phyloP scores from a whole-genome alignment of 2,329 filamentous ascomycete species.

The Tetracladium maxilliforme region DNA sequence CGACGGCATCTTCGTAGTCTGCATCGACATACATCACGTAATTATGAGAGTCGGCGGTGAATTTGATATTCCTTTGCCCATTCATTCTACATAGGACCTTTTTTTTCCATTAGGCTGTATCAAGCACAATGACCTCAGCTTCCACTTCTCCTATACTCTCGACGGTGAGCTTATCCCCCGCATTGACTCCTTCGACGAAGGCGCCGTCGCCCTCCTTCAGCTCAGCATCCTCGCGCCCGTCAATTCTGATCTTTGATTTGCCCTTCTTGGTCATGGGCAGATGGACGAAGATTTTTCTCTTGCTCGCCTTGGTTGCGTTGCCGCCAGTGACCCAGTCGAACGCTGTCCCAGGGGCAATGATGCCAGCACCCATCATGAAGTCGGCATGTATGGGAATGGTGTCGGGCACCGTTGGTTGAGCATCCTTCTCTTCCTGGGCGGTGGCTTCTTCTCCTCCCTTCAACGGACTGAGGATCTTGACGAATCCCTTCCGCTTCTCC shows the following conservation, averaged over 20 bases:
- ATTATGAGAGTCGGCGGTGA: too few species aligned
- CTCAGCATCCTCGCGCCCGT: constrained; percentile 48
- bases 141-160: constrained; percentile 56
- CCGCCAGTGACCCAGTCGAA: constrained; percentile 56
- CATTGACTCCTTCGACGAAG: constrained; percentile 51
- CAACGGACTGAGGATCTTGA: constrained; percentile 63
- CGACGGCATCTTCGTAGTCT: neutral
- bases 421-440: constrained; percentile 45
- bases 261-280: constrained; percentile 66
- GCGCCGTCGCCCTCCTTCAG: constrained; percentile 70
- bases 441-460: constrained; percentile 50
- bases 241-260: constrained; percentile 56
- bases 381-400: constrained; percentile 78
- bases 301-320: constrained; percentile 25
- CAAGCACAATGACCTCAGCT: constrained; percentile 54
- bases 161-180: constrained; percentile 46
- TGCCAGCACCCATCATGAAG: constrained; percentile 66
- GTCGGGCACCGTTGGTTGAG: constrained; percentile 42
- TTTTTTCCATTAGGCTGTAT: constrained; percentile 48
- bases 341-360: constrained; percentile 47
- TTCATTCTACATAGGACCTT: too few species aligned
- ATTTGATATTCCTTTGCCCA: too few species aligned
- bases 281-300: constrained; percentile 65
- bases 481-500: constrained; percentile 54
- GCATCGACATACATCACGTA: too few species aligned